phyloP scores from a whole-genome alignment of 768 basidiomycete species.

The Serendipita sp. region DNA sequence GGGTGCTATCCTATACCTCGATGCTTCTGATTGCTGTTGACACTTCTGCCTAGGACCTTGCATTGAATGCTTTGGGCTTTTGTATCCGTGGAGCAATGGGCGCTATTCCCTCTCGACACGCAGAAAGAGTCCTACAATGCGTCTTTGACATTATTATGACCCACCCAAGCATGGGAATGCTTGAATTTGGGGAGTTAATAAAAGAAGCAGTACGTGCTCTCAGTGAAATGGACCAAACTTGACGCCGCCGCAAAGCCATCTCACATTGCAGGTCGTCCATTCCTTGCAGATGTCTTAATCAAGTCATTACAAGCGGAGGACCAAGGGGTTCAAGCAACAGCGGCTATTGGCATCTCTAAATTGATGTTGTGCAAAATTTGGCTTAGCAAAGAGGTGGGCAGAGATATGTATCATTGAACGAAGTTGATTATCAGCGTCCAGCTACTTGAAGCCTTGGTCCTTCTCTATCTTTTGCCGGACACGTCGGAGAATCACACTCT shows the following conservation, averaged over 20 bases:
- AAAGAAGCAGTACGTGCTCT: background rate
- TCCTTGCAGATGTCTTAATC: background rate
- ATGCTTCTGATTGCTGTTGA: background rate
- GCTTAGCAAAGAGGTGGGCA: background rate
- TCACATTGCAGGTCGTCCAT: background rate
- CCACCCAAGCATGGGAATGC: background rate
- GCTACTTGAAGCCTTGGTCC: constrained; percentile 26
- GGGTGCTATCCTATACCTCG: background rate
- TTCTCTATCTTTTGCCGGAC: constrained; percentile 29
- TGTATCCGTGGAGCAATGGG: background rate
- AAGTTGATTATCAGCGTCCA: constrained; percentile 9
- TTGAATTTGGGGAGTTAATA: background rate
- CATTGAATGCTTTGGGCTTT: background rate
- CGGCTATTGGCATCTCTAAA: background rate
- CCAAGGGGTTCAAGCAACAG: background rate
- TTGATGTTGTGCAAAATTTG: background rate
- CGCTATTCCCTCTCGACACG: background rate
- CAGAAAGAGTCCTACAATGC: background rate
- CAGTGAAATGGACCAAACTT: background rate
- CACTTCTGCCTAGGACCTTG: background rate
- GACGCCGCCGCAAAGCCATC: background rate
- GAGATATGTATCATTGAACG: background rate
- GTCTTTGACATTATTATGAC: background rate
- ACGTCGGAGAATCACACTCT: constrained; percentile 28
- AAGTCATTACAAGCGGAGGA: background rate